Conservation (phyloP, 345 rosid species). For the Microthlaspi erraticum region DNA sequence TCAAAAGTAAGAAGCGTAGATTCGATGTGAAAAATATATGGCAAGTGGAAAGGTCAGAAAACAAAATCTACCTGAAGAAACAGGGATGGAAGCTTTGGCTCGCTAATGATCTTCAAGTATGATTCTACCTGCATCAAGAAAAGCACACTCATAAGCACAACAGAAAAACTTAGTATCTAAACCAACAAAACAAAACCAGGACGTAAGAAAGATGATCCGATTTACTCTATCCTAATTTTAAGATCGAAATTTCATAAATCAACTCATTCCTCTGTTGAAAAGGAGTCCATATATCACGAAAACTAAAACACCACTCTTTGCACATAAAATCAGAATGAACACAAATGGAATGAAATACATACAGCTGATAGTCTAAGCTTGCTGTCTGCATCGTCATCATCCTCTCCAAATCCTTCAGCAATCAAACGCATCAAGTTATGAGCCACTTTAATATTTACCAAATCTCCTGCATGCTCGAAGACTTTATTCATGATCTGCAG, state of each 20-base stretch:
- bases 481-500: conserved; percentile 92
- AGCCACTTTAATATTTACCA: conserved; percentile 91
- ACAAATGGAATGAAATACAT: conserved; percentile 48
- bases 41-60: conserved; percentile 18
- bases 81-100: conserved; percentile 95
- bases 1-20: conserved; percentile 28
- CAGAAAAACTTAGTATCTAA: background rate
- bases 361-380: conserved; percentile 96
- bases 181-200: background rate
- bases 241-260: conserved; percentile 10
- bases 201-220: background rate
- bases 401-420: conserved; percentile 98
- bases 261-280: background rate
- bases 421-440: conserved; percentile 95
- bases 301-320: conserved; percentile 13
- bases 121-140: conserved; percentile 81
- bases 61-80: conserved; percentile 77
- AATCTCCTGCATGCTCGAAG: conserved; percentile 97
- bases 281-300: conserved; percentile 12
- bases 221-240: conserved; percentile 5
- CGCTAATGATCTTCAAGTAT: conserved; percentile 81
- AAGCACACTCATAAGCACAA: conserved; percentile 27
- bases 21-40: background rate
- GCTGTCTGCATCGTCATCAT: conserved; percentile 82
- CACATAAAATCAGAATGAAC: conserved; percentile 15